phyloP scores from a whole-genome alignment of 805 yeast genomes.

The Starmera caribaea region DNA sequence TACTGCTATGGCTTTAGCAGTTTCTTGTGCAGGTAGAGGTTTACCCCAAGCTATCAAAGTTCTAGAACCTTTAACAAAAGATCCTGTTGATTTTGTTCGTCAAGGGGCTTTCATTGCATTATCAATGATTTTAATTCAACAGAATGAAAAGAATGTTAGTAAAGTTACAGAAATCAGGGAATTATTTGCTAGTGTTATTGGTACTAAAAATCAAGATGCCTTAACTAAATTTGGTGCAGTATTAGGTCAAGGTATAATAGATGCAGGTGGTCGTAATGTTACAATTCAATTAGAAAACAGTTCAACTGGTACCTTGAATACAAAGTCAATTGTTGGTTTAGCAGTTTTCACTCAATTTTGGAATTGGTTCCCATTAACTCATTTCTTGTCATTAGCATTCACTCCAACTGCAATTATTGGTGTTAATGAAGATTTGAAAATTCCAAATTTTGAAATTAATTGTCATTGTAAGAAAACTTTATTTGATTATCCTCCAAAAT shows the following conservation, averaged over 20 bases:
- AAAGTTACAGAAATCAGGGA: conserved; percentile 72
- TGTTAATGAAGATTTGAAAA: conserved; percentile 72
- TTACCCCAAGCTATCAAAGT: conserved; percentile 83
- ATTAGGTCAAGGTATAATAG: conserved; percentile 92
- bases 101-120: conserved; percentile 94
- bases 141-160: conserved; percentile 74
- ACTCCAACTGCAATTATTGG: conserved; percentile 89
- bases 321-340: conserved; percentile 86
- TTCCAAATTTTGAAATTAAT: conserved; percentile 73
- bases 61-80: conserved; percentile 85
- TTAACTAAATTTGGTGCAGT: conserved; percentile 97
- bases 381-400: conserved; percentile 84
- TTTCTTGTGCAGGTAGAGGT: conserved; percentile 94
- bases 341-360: conserved; percentile 87
- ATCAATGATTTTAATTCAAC: conserved; percentile 83
- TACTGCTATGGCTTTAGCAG: conserved; percentile 94
- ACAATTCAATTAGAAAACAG: conserved; percentile 83
- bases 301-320: conserved; percentile 84
- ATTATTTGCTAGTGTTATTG: conserved; percentile 62
- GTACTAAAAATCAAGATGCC: conserved; percentile 90
- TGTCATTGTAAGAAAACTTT: conserved; percentile 74
- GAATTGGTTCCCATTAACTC: conserved; percentile 98
- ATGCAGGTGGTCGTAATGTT: conserved; percentile 98
- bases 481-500: conserved; percentile 86
- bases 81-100: conserved; percentile 93